Evolutionary conservation across 768 basidiomycete species (phyloP).

Genomic region (Pholiota microspora): DNA sequence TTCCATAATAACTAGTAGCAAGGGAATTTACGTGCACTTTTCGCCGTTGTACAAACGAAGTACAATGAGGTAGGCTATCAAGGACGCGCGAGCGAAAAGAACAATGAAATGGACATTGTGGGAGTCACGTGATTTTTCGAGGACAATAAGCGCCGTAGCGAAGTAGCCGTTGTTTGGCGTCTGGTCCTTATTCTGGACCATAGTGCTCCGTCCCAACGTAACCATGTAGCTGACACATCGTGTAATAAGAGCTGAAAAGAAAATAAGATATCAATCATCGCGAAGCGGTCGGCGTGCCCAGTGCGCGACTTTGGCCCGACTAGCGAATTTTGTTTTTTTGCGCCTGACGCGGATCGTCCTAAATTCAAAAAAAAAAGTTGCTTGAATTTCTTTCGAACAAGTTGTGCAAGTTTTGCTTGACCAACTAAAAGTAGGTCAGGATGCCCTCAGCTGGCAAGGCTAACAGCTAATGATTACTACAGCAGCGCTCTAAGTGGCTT

Average conservation of each 20-base stretch:
- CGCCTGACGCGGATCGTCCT: no score
- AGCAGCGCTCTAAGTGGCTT: no score
- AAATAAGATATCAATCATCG: no score
- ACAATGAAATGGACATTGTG: conserved; percentile 12
- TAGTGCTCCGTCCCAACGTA: not conserved
- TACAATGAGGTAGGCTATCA: conserved; percentile 10
- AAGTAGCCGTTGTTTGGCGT: not conserved
- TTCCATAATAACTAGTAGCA: not conserved
- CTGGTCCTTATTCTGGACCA: not conserved
- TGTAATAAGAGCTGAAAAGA: not conserved
- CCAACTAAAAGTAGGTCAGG: no score
- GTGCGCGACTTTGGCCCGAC: no score
- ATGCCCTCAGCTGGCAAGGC: no score
- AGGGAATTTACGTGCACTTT: conserved; percentile 12
- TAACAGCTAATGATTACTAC: no score
- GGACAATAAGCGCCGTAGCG: conserved; percentile 20
- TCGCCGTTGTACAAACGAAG: conserved; percentile 15
- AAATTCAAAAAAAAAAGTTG: no score
- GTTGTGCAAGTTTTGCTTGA: no score
- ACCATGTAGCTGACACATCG: not conserved
- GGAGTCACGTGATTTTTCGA: conserved; percentile 18
- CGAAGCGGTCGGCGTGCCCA: no score
- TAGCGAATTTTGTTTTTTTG: no score
- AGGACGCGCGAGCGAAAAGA: not conserved
- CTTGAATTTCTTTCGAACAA: no score